A percentile compares a stretch with the other conserved stretches of the same genome.
Conservation (phyloP, 208 protist species). For the Trypanosoma mega region DNA sequence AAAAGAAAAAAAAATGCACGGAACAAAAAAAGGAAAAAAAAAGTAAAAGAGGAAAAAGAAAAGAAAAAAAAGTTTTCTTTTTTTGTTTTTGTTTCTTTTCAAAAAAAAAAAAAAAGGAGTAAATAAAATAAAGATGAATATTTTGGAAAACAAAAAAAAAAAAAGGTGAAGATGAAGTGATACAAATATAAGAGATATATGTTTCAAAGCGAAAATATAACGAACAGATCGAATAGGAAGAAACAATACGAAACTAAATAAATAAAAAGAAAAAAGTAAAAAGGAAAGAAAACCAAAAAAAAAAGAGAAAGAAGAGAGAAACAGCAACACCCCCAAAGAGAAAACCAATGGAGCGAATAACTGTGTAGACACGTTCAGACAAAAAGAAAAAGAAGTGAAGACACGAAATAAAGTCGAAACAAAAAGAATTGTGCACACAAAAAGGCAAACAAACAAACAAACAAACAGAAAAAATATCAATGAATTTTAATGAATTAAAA, state of each 20-base stretch:
- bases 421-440: conserved; percentile 1
- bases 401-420: conserved; percentile 2
- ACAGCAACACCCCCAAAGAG: conserved; percentile 1
- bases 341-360: not conserved
- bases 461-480: not conserved
- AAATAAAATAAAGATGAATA: conserved; percentile 18
- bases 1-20: conserved; percentile 8
- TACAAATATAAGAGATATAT: no score
- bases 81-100: not conserved
- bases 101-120: not conserved
- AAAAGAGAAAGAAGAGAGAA: conserved; percentile 21
- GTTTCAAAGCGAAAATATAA: no score
- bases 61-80: not conserved
- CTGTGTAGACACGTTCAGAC: not conserved
- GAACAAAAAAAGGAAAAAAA: conserved; percentile 2
- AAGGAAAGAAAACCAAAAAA: conserved; percentile 22
- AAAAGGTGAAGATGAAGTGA: no score
- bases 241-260: not conserved
- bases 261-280: conserved; percentile 2
- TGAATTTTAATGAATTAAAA: not conserved
- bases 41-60: conserved; percentile 18
- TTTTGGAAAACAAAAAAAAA: not conserved
- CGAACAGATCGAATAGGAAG: no score
- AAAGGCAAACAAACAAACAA: not conserved
- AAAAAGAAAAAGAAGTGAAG: not conserved